Evolutionary conservation across 2,329 filamentous ascomycete genomes (phyloP).

Genomic region (Orbilia oligospora): DNA sequence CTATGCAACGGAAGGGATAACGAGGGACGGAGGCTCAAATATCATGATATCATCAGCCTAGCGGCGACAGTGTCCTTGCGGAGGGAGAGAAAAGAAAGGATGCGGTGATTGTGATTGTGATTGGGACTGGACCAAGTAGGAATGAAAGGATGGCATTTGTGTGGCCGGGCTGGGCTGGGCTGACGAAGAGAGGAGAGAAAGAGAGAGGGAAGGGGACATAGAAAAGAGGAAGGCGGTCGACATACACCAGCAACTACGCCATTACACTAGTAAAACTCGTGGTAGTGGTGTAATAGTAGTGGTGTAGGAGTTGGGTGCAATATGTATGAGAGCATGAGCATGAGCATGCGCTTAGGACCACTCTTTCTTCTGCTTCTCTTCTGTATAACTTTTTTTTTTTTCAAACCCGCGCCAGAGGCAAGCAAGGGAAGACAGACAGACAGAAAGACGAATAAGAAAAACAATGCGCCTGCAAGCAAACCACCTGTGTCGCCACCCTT

Average conservation of each 20-base stretch:
- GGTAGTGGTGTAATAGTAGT: neutral
- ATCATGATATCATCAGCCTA: conserved; percentile 51
- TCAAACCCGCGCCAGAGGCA: conserved; percentile 44
- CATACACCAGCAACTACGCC: conserved; percentile 20
- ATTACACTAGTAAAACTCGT: neutral
- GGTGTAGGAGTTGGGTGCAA: neutral
- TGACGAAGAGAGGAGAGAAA: conserved; percentile 24
- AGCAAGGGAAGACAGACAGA: conserved; percentile 36
- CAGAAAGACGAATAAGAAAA: conserved; percentile 56
- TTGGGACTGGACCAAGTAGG: conserved; percentile 5
- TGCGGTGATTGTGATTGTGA: conserved; percentile 6
- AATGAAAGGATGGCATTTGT: conserved; percentile 48
- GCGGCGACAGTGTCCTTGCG: conserved; percentile 42
- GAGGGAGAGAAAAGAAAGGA: conserved; percentile 15
- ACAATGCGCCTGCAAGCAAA: conserved; percentile 59
- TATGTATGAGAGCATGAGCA: no score
- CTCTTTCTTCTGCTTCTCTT: conserved; percentile 9
- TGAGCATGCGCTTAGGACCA: conserved; percentile 30
- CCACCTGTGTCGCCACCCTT: conserved; percentile 54
- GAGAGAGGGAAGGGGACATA: conserved; percentile 7
- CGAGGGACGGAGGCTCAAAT: conserved; percentile 47
- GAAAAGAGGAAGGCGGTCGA: conserved; percentile 46
- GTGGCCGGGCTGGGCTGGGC: conserved; percentile 25
- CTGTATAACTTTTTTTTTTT: conserved; percentile 17
- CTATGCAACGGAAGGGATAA: conserved; percentile 36